Evolutionary conservation across 305 asterid species (phyloP).

Genomic region (Nicotiana rustica): DNA sequence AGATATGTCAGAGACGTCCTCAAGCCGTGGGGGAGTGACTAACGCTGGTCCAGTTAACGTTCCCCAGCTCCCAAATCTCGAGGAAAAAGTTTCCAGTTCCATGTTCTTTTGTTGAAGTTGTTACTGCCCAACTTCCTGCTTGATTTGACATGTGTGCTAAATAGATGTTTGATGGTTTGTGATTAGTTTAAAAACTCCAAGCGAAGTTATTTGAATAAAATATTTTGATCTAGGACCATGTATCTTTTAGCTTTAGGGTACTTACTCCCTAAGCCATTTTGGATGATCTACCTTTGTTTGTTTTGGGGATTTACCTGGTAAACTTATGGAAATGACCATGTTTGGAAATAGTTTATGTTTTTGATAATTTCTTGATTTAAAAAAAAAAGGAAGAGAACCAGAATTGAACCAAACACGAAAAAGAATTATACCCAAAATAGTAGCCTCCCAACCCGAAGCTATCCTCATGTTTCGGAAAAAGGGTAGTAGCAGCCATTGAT

Average conservation of each 20-base stretch:
- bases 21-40: conserved; percentile 74
- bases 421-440: too few relatives aligned
- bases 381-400: too few relatives aligned
- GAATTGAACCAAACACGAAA: too few relatives aligned
- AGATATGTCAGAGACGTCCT: conserved; percentile 85
- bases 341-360: too few relatives aligned
- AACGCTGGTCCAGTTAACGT: conserved; percentile 70
- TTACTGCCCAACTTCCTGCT: neutral
- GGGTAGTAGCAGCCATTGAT: too few relatives aligned
- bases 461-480: too few relatives aligned
- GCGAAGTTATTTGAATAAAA: too few relatives aligned
- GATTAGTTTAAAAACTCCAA: neutral
- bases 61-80: conserved; percentile 71
- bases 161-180: neutral
- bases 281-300: neutral
- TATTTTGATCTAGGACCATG: neutral
- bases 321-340: too few relatives aligned
- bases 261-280: neutral
- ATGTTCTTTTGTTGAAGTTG: conserved; percentile 78
- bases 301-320: too few relatives aligned
- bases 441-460: too few relatives aligned
- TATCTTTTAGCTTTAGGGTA: neutral
- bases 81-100: conserved; percentile 71
- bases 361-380: too few relatives aligned
- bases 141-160: neutral